A percentile compares a stretch with the other conserved stretches of the same genome.
Evolutionary conservation across 2,329 filamentous ascomycete genomes (phyloP).

Genomic region (Talaromyces amestolkiae): DNA sequence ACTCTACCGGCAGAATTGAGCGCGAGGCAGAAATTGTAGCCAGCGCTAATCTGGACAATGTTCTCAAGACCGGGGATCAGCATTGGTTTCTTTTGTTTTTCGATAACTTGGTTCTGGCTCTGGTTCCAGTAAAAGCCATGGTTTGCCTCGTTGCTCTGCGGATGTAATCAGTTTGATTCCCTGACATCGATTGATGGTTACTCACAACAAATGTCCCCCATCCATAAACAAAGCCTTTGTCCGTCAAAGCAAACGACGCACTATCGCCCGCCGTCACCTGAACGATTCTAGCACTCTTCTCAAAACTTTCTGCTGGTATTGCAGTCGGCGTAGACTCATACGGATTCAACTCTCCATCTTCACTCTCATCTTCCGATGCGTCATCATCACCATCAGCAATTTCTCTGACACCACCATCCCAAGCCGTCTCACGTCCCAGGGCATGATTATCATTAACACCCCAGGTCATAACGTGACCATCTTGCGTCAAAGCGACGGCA

Average conservation of each 20-base stretch:
- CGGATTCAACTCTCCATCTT: constrained; percentile 66
- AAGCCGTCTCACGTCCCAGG: constrained; percentile 69
- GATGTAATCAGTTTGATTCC: background rate
- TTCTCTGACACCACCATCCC: constrained; percentile 54
- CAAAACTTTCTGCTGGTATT: constrained; percentile 55
- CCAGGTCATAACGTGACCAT: constrained; percentile 83
- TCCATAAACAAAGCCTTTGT: constrained; percentile 72
- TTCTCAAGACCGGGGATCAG: constrained; percentile 59
- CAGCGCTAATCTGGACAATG: constrained; percentile 62
- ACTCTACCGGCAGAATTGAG: constrained; percentile 64
- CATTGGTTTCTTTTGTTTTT: constrained; percentile 42
- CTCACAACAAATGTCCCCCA: constrained; percentile 69
- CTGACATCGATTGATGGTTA: background rate
- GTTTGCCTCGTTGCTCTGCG: constrained; percentile 56
- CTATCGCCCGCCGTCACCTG: constrained; percentile 72
- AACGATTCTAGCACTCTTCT: constrained; percentile 61
- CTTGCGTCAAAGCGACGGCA: constrained; percentile 67
- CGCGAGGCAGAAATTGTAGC: constrained; percentile 69
- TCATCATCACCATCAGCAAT: constrained; percentile 23
- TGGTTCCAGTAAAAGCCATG: constrained; percentile 50
- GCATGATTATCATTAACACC: constrained; percentile 81
- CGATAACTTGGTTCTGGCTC: constrained; percentile 25
- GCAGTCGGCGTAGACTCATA: constrained; percentile 65
- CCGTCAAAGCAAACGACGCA: constrained; percentile 71
- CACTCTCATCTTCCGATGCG: constrained; percentile 45